Conservation (phyloP, 805 yeast species). For the Schwanniomyces pseudopolymorphus region DNA sequence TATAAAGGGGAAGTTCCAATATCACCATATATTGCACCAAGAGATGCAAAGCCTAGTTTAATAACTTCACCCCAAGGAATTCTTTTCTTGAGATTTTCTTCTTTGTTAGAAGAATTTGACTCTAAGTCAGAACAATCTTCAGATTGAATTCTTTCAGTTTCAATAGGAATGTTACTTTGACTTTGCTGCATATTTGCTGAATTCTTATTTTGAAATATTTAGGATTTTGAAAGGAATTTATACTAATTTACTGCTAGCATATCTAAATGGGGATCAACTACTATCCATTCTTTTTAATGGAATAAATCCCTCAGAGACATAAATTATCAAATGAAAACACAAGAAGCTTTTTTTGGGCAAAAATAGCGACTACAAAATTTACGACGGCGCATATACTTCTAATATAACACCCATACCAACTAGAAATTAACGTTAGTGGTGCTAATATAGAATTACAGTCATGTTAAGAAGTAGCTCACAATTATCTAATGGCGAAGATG, state of each 20-base stretch:
- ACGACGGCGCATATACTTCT: neutral
- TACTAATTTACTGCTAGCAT: neutral
- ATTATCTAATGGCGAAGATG: too few relatives aligned
- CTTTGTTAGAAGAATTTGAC: slow-evolving; percentile 1
- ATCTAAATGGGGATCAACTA: neutral
- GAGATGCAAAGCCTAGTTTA: slow-evolving; percentile 41
- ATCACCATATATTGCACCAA: slow-evolving; percentile 67
- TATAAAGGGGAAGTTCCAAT: slow-evolving; percentile 63
- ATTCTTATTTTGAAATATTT: too few relatives aligned
- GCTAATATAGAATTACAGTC: too few relatives aligned
- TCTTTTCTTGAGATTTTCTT: neutral
- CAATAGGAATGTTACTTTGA: neutral
- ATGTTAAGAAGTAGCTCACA: too few relatives aligned
- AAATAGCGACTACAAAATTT: neutral
- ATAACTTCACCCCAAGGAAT: slow-evolving; percentile 18
- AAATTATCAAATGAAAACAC: neutral
- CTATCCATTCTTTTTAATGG: neutral
- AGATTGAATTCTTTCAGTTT: slow-evolving; percentile 1
- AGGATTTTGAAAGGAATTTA: neutral
- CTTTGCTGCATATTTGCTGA: neutral
- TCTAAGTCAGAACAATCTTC: slow-evolving; percentile 4
- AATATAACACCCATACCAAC: too few relatives aligned
- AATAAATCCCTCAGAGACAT: neutral
- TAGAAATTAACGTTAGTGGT: too few relatives aligned
- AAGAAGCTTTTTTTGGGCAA: neutral